Base-by-base conservation (phyloP, 768 basidiomycete genomes). In the Tephrocybe sp. region DNA sequence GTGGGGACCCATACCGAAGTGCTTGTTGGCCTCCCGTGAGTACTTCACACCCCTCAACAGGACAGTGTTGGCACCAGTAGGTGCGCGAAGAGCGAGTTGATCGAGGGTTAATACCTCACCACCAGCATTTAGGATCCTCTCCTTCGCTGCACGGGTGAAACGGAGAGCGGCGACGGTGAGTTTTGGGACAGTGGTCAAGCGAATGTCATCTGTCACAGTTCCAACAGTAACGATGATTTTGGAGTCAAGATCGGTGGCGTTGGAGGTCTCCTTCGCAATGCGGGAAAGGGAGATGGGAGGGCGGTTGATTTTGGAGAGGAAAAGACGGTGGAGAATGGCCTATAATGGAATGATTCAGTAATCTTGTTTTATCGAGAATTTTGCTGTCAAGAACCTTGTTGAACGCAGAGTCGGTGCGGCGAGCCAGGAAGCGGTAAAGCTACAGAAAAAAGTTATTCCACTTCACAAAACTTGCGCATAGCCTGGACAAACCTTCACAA, bases 341-440 rank as follows among this genome's bases (percentile, higher is more conserved):
- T 93, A 62, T 43, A 29, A 38, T 49, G 5, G 46, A 10, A 25
- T 22, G 48, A 48, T 58, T 69, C 31, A 71, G 62, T 46, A 21
- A 41, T 54, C 33, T 9, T 40, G 7, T 4, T 30, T 15, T 21
- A 48, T 16, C 4, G 11, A 23, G 15, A 15, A 34, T 4, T 42
- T 41, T 15, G n/a, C 15, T 19, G 22, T 31, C 45, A 44, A 42
- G 29, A 55, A 88, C 89, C 83, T 93, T 89, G 89, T 99, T 99
- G 79, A 99, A 99, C 56, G 75, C 74, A 47, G 94, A 83, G 68
- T 97, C 91, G 51, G 97, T 98, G 64, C 97, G 88, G 64, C 97
- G 88, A 57, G 97, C 94, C 56, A 99, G 77, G 84, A 99, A 99
- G 63, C 97, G 92, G 79, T 99, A 99, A 57, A 98, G 84, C 95